Base-by-base conservation (phyloP, 257 asterid genomes). In the Fraxinus cuspidata region DNA sequence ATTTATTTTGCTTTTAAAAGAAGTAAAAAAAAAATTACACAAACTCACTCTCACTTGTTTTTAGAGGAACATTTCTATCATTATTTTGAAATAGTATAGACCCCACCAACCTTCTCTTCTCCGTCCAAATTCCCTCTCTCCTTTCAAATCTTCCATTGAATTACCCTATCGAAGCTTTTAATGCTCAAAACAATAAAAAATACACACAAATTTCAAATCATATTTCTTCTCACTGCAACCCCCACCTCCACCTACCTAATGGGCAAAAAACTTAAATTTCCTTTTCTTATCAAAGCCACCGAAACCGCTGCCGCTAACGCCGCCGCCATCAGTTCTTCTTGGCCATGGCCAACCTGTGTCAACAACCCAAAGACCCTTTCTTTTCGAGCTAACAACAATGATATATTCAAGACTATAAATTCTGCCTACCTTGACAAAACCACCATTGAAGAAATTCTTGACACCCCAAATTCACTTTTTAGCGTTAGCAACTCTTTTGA, bases 291-390 rank as follows among this genome's bases (percentile, higher is more conserved):
- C 89, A 93, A 90, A 84, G 35, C 92, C 83, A 70, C 83, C 28
- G 83, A 86, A 44, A 44, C 67, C 66, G 18, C 79, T 67, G 8
- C 82, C 19, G 42, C 82, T 78, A 2, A 70, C 72, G 0, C 79
- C 64, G 10, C 80, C 76, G 70, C 78, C 28, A 0, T 77, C 21
- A 13, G 84, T 13, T 64, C 85, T 7, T 27, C 89, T 19, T 86
- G 94, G 96, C 85, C 83, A 66, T 85, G 94, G 92, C 90, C 89
- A 3, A 71, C 84, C 42, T 91, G 94, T 81, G 78, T 70, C 65
- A 77, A 44, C 79, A 47, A 7, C 84, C 90, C 97, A 2, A 86
- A 78, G 77, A 93, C 97, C 7, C 83, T 82, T 28, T 92, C 97
- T 16, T 92, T 92, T 79, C 85, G 94, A 18, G 79, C 84, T 65